Percentiles rank a stretch among this genome's conserved stretches.
phyloP scores from a whole-genome alignment of 306 rosid species.

The Prosopis cineraria region DNA sequence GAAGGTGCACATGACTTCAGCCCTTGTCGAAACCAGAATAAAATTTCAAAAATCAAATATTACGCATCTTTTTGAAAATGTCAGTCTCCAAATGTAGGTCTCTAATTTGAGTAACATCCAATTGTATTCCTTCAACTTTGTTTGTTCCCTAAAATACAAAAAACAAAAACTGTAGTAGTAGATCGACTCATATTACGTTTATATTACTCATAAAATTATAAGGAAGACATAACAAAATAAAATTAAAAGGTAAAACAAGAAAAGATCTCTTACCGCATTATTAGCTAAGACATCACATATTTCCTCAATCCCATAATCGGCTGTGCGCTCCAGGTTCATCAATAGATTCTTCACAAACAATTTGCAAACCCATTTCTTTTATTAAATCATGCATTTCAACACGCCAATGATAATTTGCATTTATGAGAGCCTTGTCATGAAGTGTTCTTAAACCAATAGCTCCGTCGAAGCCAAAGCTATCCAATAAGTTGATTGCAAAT shows the following conservation, averaged over 20 bases:
- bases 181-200: neutral
- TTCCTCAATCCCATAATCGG: constrained; percentile 17
- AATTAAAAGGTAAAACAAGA: neutral
- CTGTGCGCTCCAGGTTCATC: constrained; percentile 15
- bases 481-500: neutral
- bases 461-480: neutral
- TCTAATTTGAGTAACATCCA: neutral
- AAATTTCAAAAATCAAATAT: neutral
- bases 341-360: neutral
- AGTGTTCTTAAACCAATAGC: neutral
- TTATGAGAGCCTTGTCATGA: too few relatives aligned
- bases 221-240: too few relatives aligned
- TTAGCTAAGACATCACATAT: neutral
- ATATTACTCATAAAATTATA: neutral
- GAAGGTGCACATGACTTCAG: neutral
- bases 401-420: too few relatives aligned
- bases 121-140: neutral
- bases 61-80: neutral
- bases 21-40: neutral
- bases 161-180: neutral
- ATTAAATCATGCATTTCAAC: constrained; percentile 38
- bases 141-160: constrained; percentile 17
- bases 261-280: neutral
- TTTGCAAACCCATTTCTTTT: constrained; percentile 7
- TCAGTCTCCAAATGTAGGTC: neutral